A percentile compares a stretch with the other conserved stretches of the same genome.
These are phyloP conservation scores for Catharanthus roseus DNA, from an alignment of 257 asterid species.

Conservation along the genomic window DNA sequence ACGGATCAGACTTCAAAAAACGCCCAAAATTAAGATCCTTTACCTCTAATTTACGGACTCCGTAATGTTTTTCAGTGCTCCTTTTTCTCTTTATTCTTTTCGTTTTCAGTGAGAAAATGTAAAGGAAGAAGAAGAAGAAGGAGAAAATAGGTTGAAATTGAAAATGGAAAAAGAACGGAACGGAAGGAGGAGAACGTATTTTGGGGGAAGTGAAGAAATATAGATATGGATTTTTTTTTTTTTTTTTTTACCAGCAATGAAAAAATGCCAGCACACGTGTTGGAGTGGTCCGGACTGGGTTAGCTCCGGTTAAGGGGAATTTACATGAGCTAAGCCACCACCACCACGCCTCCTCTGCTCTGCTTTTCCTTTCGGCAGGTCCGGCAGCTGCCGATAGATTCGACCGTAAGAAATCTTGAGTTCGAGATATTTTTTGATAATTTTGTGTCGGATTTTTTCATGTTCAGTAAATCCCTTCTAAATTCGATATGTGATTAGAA, in stretches of 20 bases:
- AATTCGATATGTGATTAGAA: too few relatives aligned
- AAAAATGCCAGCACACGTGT: neutral
- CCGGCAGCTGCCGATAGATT: too few relatives aligned
- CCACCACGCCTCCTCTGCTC: neutral
- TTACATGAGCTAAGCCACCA: neutral
- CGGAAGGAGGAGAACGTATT: neutral
- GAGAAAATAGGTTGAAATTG: constrained; percentile 8
- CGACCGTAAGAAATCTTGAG: too few relatives aligned
- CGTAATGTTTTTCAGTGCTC: neutral
- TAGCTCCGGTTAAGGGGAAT: neutral
- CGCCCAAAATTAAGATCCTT: neutral
- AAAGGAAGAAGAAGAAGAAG: neutral
- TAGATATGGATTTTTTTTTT: neutral
- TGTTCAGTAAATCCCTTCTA: too few relatives aligned
- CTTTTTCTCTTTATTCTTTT: neutral
- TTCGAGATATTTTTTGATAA: too few relatives aligned
- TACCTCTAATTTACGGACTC: constrained; percentile 14
- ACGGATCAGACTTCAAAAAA: constrained; percentile 5
- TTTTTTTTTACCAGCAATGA: too few relatives aligned
- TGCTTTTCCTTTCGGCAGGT: too few relatives aligned
- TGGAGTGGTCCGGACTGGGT: neutral
- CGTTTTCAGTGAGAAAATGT: neutral
- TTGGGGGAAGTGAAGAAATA: neutral
- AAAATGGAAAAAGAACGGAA: neutral
- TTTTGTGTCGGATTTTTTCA: too few relatives aligned